A percentile compares a stretch with the other conserved stretches of the same genome.
Conservation (phyloP, 257 asterid genomes). For the Scutellaria galericulata region DNA sequence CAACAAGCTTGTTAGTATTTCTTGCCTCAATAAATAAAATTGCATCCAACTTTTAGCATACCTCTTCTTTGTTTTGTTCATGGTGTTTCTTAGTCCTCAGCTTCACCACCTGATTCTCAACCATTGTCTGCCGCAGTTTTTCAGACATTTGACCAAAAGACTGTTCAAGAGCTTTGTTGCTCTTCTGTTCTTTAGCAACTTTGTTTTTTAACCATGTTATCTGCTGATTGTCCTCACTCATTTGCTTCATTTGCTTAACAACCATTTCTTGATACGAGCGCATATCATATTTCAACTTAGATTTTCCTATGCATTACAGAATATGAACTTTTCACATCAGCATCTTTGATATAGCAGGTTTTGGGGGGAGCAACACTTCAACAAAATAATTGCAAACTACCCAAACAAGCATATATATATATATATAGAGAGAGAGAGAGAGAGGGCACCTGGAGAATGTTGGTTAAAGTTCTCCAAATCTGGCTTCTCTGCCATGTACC, state of each 20-base stretch:
- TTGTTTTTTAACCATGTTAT: conserved; percentile 49
- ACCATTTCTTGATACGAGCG: conserved; percentile 63
- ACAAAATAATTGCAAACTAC: background rate
- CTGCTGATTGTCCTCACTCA: conserved; percentile 79
- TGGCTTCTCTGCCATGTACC: conserved; percentile 54
- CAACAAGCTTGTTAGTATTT: conserved; percentile 6
- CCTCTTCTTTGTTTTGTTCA: conserved; percentile 72
- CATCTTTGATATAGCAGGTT: background rate
- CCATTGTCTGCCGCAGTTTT: conserved; percentile 48
- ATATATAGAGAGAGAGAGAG: background rate
- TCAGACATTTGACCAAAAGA: conserved; percentile 38
- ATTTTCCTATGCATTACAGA: conserved; percentile 51
- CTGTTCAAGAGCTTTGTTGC: conserved; percentile 58
- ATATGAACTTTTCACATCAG: background rate
- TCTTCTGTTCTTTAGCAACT: conserved; percentile 52
- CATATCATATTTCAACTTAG: conserved; percentile 65
- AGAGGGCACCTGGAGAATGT: conserved; percentile 52
- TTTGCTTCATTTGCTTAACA: conserved; percentile 57
- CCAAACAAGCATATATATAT: too few relatives aligned
- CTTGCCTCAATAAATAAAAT: background rate
- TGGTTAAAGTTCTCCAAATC: conserved; percentile 59
- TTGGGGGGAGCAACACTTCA: background rate
- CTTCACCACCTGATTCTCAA: conserved; percentile 52
- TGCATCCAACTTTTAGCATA: conserved; percentile 39
- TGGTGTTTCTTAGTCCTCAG: conserved; percentile 56